Percentiles rank a stretch among this genome's conserved stretches.
Conservation (phyloP, 2,329 filamentous ascomycete genomes). For the Setomelanomma holmii region DNA sequence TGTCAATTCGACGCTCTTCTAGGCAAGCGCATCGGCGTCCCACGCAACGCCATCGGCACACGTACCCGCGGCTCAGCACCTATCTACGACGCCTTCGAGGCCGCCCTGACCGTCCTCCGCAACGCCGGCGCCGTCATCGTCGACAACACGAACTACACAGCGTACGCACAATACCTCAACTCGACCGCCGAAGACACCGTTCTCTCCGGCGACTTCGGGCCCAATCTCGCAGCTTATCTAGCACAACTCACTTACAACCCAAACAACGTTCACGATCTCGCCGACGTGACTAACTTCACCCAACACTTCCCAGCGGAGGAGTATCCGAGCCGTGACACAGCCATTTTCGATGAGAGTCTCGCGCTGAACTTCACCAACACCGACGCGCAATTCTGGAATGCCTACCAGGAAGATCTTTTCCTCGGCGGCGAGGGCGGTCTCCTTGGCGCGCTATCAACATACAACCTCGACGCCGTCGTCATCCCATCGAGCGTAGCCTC, state of each 20-base stretch:
- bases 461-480: constrained; percentile 68
- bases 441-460: constrained; percentile 63
- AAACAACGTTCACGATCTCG: constrained; percentile 59
- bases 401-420: constrained; percentile 61
- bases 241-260: constrained; percentile 65
- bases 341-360: constrained; percentile 62
- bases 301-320: constrained; percentile 60
- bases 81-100: constrained; percentile 63
- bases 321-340: constrained; percentile 68
- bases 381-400: constrained; percentile 62
- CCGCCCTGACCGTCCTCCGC: constrained; percentile 60
- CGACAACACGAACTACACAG: constrained; percentile 66
- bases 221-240: constrained; percentile 65
- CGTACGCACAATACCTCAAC: constrained; percentile 54
- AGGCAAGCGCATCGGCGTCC: constrained; percentile 69
- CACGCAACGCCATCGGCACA: constrained; percentile 63
- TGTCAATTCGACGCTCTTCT: constrained; percentile 61
- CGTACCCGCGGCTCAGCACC: constrained; percentile 40
- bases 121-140: constrained; percentile 67
- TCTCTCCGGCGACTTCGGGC: constrained; percentile 65
- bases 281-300: constrained; percentile 64
- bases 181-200: constrained; percentile 55
- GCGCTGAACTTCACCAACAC: constrained; percentile 63
- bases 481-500: constrained; percentile 62
- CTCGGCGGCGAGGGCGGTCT: constrained; percentile 67